Evolutionary conservation across 305 asterid species (phyloP), one percentile per base, ranked within the genome.

Genomic region (Petunia hybrid): DNA sequence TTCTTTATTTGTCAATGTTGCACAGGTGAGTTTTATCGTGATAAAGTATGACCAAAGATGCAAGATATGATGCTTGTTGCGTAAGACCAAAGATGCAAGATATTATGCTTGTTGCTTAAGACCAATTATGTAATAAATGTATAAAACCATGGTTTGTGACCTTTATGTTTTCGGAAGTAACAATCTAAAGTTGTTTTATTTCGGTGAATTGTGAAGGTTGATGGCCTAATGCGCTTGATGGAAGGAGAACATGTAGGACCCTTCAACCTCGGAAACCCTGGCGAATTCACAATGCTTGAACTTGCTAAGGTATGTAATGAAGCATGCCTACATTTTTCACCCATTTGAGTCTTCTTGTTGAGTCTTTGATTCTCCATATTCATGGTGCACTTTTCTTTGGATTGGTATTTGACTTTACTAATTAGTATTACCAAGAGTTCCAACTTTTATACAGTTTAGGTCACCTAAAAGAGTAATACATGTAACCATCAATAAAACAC

Each of bases 231-330:
- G 89, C 90, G 97, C 16, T 86, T 95, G 93, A 95, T 95, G 99
- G 99, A 95, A 89, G 98, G 99, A 80, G 99, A 95, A 85, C 98
- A 95, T 48, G 97, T 95, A 14, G 99, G 99, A 9, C 99, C 99
- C 60, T 95, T 95, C 92, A 95, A 95, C 84, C 95, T 95, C 45
- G 99, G 99, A 4, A 95, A 95, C 86, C 99, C 99, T 0, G 99
- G 98, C 38, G 98, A 95, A 91, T 95, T 95, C 73, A 95, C 99
- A 74, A 95, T 95, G 99, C 97, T 95, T 22, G 98, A 95, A 83
- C 98, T 95, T 82, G 99, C 99, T 83, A 85, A 95, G 97, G 99
- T 95, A 88, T 56, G 83, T 55, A 7, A 59, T 38, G 62, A 39
- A 6, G 6, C 62, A 13, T 16, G 39, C 35, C 56, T 22, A 62